Evolutionary conservation across 2,329 filamentous ascomycete genomes (phyloP).

Genomic region (Fusarium sp.): DNA sequence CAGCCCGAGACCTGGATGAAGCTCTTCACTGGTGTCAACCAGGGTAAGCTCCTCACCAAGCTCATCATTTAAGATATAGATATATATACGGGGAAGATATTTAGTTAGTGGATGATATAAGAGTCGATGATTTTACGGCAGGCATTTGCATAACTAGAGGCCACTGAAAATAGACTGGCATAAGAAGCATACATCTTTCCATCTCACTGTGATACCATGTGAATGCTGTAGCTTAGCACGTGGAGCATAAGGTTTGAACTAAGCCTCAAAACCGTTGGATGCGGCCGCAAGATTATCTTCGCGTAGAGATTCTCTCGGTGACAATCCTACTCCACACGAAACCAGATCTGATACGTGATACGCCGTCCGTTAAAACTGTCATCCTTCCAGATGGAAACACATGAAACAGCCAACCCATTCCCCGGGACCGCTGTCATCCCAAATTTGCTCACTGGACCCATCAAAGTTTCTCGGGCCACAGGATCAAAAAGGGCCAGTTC

Average conservation of each 20-base stretch:
- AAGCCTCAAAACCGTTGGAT: not conserved
- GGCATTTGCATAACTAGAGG: not conserved
- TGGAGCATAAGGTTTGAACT: not conserved
- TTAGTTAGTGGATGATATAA: not conserved
- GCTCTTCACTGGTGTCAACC: conserved; percentile 45
- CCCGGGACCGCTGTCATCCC: not conserved
- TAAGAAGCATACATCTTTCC: not conserved
- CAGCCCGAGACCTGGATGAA: conserved; percentile 47
- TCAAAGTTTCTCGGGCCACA: not conserved
- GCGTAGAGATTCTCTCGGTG: not conserved
- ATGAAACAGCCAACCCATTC: not conserved
- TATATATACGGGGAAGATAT: not conserved
- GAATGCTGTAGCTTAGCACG: not conserved
- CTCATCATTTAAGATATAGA: conserved; percentile 34
- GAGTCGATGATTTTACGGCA: not conserved
- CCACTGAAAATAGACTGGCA: conserved; percentile 6
- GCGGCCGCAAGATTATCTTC: not conserved
- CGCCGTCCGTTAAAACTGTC: not conserved
- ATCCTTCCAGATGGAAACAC: not conserved
- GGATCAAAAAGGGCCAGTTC: not conserved
- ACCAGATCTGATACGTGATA: not conserved
- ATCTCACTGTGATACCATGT: not conserved
- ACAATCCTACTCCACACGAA: not conserved
- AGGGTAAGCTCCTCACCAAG: conserved; percentile 48
- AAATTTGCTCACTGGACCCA: not conserved